Base-by-base conservation (phyloP, 371 early-diverging fungal species). In the Saksenaea vasiformis region DNA sequence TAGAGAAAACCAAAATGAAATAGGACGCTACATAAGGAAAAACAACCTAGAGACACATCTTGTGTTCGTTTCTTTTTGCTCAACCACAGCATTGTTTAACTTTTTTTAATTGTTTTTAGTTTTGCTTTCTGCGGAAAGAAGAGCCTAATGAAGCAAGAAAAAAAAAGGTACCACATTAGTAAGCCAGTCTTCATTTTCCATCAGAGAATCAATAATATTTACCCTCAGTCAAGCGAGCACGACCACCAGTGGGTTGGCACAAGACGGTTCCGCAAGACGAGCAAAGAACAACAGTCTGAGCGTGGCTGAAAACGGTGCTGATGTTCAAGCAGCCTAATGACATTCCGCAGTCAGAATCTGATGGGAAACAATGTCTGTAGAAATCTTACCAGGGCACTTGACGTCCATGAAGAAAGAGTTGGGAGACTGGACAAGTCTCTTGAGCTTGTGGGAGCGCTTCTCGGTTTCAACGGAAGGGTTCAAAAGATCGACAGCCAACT, bases 381-480 rank as follows among this genome's bases (percentile, higher is more conserved):
- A 15, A 44, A 58, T 74, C 83, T 66, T 85, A 92, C 94, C 93
- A 62, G 92, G 89, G 91, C 99, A 99, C 90, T 98, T 98, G 71
- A 99, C 99, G 78, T 99, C 98, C 98, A 99, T 99, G 87, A 99
- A 99, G 92, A 91, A 99, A 51, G 99, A 98, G 94, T 99, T 98
- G 71, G 98, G 97, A 77, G 91, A 91, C 87, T 97, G 99, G 74
- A 99, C 99, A 67, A 99, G 89, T 82, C 99, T 91, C 94, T 99
- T 99, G 73, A 97, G 92, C 93, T 99, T 99, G 95, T 98, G 97
- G 76, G 87, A 85, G 76, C 93, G 91, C 87, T 89, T 89, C 87
- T 98, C 94, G 80, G 89, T 87, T 78, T 95, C 94, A 79, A 89
- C 87, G 73, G 95, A 88, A 66, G 99, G 99, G 92, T 98, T 98